phyloP scores from a whole-genome alignment of 768 basidiomycete species.

The Chalciporus piperatus region DNA sequence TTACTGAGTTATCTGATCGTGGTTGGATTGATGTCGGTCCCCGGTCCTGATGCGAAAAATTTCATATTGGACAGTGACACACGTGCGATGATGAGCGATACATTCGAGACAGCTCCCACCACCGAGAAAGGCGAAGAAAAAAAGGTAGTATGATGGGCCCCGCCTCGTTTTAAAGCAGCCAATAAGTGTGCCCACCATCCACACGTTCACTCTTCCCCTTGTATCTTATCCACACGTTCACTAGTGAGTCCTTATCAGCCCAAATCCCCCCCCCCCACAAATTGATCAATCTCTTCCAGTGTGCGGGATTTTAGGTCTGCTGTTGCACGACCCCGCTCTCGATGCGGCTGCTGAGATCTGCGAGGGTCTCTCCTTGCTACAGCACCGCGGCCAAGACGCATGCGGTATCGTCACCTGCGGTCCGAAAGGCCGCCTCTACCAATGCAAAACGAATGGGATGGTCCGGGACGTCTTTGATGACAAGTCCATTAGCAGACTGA shows the following conservation, averaged over 20 bases:
- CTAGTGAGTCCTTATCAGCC: conserved; percentile 27
- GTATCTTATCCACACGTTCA: conserved; percentile 5
- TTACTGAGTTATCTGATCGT: no score
- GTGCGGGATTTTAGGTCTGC: conserved; percentile 92
- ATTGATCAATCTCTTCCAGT: conserved; percentile 37
- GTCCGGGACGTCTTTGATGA: conserved; percentile 95
- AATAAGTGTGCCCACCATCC: conserved; percentile 1
- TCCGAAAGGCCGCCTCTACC: conserved; percentile 90
- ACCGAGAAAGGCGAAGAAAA: conserved; percentile 1
- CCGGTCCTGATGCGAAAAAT: not conserved
- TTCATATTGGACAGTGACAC: not conserved
- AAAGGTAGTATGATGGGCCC: not conserved
- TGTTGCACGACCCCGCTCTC: conserved; percentile 72
- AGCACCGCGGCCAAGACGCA: conserved; percentile 97
- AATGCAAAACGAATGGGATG: conserved; percentile 99
- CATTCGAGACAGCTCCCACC: not conserved
- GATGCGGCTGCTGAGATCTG: conserved; percentile 86
- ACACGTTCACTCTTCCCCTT: conserved; percentile 3
- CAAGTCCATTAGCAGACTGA: conserved; percentile 67
- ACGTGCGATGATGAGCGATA: not conserved
- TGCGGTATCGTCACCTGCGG: conserved; percentile 98
- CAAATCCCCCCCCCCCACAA: not conserved
- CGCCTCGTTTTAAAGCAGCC: conserved; percentile 3
- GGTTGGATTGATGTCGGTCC: not conserved
- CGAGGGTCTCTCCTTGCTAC: conserved; percentile 92